These are phyloP conservation scores for Dissoconium aciculare DNA, from an alignment of 2,329 filamentous ascomycete genomes.

Conservation along the genomic window DNA sequence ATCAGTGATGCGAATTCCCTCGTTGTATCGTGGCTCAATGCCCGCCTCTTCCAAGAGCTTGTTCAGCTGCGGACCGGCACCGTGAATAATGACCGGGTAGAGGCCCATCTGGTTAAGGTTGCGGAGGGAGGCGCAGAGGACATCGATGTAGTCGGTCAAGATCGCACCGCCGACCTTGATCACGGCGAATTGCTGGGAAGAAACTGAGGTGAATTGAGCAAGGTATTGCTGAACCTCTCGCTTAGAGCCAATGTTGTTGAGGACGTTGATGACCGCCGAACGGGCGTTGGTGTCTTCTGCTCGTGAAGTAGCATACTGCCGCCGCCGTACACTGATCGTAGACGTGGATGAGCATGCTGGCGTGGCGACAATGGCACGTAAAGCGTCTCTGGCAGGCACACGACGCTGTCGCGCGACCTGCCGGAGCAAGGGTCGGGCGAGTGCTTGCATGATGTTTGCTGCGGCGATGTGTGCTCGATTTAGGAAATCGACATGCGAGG, in stretches of 20 bases:
- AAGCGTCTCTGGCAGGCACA: slow-evolving; percentile 3
- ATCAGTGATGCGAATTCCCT: slow-evolving; percentile 90
- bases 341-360: not conserved
- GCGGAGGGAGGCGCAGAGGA: slow-evolving; percentile 73
- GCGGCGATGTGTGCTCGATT: no score
- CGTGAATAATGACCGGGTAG: slow-evolving; percentile 90
- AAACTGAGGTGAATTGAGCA: slow-evolving; percentile 91
- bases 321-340: slow-evolving; percentile 1
- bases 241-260: slow-evolving; percentile 93
- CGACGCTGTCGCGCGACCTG: slow-evolving; percentile 9
- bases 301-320: slow-evolving; percentile 13
- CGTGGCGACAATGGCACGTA: slow-evolving; percentile 3
- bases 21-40: slow-evolving; percentile 88
- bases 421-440: slow-evolving; percentile 9
- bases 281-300: slow-evolving; percentile 47
- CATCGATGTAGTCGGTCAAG: slow-evolving; percentile 83
- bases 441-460: slow-evolving; percentile 8
- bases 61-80: slow-evolving; percentile 89
- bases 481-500: no score
- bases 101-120: slow-evolving; percentile 91
- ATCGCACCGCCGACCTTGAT: slow-evolving; percentile 98
- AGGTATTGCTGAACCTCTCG: slow-evolving; percentile 95
- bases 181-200: slow-evolving; percentile 91
- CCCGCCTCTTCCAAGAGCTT: slow-evolving; percentile 76
- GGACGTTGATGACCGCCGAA: slow-evolving; percentile 71